Evolutionary conservation across 2,329 filamentous ascomycete species (phyloP).

Genomic region (Bipolaris zeicola): DNA sequence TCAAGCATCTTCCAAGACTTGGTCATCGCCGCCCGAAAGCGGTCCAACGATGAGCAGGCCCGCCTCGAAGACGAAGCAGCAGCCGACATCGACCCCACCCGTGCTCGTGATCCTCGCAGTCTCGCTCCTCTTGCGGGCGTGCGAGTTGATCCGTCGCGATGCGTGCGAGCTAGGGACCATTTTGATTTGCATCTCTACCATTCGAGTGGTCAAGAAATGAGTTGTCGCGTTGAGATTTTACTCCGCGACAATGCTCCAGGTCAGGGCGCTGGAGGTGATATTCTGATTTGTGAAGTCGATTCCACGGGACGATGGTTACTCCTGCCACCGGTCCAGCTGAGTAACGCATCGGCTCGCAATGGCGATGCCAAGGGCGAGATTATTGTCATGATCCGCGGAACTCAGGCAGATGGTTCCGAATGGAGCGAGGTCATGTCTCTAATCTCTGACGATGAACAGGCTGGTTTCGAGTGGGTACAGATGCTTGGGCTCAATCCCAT

Average conservation of each 20-base stretch:
- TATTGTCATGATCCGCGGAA: constrained; percentile 84
- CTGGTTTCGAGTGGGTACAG: constrained; percentile 83
- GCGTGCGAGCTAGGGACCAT: constrained; percentile 86
- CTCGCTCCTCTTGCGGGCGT: constrained; percentile 73
- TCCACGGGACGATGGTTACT: constrained; percentile 78
- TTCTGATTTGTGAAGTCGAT: constrained; percentile 93
- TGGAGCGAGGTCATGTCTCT: constrained; percentile 89
- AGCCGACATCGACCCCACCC: constrained; percentile 77
- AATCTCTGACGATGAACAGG: constrained; percentile 74
- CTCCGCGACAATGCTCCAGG: constrained; percentile 79
- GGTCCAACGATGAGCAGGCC: constrained; percentile 73
- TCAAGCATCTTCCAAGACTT: constrained; percentile 70
- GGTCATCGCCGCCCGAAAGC: constrained; percentile 75
- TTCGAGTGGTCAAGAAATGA: constrained; percentile 86
- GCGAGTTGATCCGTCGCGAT: constrained; percentile 73
- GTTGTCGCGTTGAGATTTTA: constrained; percentile 86
- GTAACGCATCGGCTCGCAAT: constrained; percentile 76
- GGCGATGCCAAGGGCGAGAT: constrained; percentile 76
- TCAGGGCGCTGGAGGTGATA: constrained; percentile 72
- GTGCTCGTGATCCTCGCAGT: constrained; percentile 78
- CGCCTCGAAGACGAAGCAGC: constrained; percentile 86
- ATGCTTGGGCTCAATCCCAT: constrained; percentile 74
- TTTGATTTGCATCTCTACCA: constrained; percentile 86
- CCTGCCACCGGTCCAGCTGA: constrained; percentile 82
- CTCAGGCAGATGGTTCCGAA: constrained; percentile 63